Conservation (phyloP, 305 asterid species). For the Fraxinus dipetala region DNA sequence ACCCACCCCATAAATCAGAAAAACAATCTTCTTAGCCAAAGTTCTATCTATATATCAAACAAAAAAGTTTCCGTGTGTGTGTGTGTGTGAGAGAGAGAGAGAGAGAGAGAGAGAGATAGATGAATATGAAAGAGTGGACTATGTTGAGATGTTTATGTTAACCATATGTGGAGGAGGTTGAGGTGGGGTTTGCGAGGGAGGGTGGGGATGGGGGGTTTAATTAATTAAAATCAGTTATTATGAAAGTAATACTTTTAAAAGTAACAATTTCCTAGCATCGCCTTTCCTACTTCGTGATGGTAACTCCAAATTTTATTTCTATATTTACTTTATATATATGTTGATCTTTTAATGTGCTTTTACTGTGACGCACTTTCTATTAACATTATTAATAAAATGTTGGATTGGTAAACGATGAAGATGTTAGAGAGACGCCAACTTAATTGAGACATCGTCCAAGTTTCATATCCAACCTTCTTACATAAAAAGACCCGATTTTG, state of each 20-base stretch:
- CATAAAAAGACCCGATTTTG: not conserved
- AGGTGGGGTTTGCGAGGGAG: slow-evolving; percentile 2
- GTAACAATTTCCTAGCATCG: not conserved
- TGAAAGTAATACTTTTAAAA: not conserved
- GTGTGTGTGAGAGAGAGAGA: slow-evolving; percentile 20
- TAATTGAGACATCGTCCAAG: not conserved
- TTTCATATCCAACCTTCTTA: not conserved
- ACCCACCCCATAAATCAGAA: slow-evolving; percentile 21
- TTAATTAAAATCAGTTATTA: too few species aligned
- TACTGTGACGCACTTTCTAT: too few species aligned
- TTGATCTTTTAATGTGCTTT: too few species aligned
- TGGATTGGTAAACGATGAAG: not conserved
- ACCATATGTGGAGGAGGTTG: slow-evolving; percentile 24
- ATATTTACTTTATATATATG: not conserved
- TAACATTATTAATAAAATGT: not conserved
- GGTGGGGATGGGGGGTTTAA: not conserved
- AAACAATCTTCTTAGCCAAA: slow-evolving; percentile 20
- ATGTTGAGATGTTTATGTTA: slow-evolving; percentile 24
- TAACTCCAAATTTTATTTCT: not conserved
- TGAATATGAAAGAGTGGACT: slow-evolving; percentile 20
- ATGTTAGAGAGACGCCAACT: not conserved
- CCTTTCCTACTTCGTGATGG: not conserved
- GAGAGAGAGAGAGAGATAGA: slow-evolving; percentile 17
- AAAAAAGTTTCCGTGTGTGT: slow-evolving; percentile 12
- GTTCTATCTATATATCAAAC: slow-evolving; percentile 8